Conservation (phyloP, 2,329 filamentous ascomycete genomes). For the Phialocephala subalpina region DNA sequence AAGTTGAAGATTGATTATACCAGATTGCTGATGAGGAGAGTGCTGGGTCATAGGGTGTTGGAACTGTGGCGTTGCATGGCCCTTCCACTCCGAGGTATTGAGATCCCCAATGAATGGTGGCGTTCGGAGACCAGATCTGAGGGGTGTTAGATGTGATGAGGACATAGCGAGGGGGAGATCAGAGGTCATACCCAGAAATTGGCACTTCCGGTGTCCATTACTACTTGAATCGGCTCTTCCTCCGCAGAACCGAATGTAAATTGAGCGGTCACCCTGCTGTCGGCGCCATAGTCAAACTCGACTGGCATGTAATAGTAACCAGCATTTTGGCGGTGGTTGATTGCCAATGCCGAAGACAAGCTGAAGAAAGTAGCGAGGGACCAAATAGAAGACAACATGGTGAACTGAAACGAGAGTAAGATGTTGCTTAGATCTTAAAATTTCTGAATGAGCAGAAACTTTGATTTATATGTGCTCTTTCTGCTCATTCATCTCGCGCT, state of each 20-base stretch:
- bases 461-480: neutral
- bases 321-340: neutral
- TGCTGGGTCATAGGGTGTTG: conserved; percentile 24
- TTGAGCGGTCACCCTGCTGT: conserved; percentile 31
- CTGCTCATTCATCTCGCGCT: neutral
- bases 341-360: conserved; percentile 10
- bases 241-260: conserved; percentile 27
- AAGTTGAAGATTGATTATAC: conserved; percentile 20
- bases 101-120: conserved; percentile 32
- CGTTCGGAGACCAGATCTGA: conserved; percentile 28
- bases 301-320: conserved; percentile 31
- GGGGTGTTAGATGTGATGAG: neutral
- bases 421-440: neutral
- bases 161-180: neutral
- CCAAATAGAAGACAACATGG: conserved; percentile 19
- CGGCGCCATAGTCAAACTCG: conserved; percentile 28
- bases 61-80: conserved; percentile 29
- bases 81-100: conserved; percentile 27
- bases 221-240: conserved; percentile 23
- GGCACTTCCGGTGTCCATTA: conserved; percentile 32
- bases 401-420: conserved; percentile 13
- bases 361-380: conserved; percentile 15
- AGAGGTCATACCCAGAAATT: conserved; percentile 30
- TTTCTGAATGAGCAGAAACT: neutral
- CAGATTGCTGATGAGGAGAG: conserved; percentile 23